Percentiles rank a stretch among this genome's conserved stretches.
Evolutionary conservation across 2,329 filamentous ascomycete species (phyloP).

Genomic region (Fusarium transvaalense): DNA sequence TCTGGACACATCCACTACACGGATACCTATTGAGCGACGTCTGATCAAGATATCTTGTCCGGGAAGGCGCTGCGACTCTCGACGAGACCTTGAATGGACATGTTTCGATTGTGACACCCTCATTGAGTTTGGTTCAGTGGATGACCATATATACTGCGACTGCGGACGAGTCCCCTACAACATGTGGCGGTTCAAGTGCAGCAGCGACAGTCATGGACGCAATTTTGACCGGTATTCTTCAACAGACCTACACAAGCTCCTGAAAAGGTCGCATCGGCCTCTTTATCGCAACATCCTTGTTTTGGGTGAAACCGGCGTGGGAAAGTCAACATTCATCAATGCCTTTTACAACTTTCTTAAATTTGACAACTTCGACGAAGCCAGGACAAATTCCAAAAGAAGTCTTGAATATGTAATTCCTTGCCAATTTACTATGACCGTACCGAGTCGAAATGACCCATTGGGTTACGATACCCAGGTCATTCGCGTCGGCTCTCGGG

Average conservation of each 20-base stretch:
- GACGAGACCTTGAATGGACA: slow-evolving; percentile 12
- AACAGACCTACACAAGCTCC: not conserved
- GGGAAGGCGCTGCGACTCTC: slow-evolving; percentile 36
- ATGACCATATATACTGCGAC: slow-evolving; percentile 53
- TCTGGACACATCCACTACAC: not conserved
- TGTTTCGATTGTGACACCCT: slow-evolving; percentile 1
- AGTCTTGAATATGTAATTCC: slow-evolving; percentile 31
- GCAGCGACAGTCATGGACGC: slow-evolving; percentile 41
- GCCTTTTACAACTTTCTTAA: slow-evolving; percentile 61
- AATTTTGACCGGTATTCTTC: slow-evolving; percentile 20
- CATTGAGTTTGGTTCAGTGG: slow-evolving; percentile 13
- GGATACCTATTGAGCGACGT: slow-evolving; percentile 33
- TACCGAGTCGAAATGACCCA: not conserved
- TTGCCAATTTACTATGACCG: slow-evolving; percentile 21
- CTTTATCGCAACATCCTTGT: slow-evolving; percentile 59
- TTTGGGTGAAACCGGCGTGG: slow-evolving; percentile 62
- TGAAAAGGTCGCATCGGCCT: not conserved
- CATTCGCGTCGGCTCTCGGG: slow-evolving; percentile 22
- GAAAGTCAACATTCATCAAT: slow-evolving; percentile 64
- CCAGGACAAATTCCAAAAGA: slow-evolving; percentile 12
- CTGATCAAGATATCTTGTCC: slow-evolving; percentile 54
- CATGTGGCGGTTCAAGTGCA: slow-evolving; percentile 52
- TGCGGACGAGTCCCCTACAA: slow-evolving; percentile 51
- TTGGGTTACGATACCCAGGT: slow-evolving; percentile 4
- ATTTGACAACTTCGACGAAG: slow-evolving; percentile 56